Evolutionary conservation across 2,329 filamentous ascomycete species (phyloP).

Genomic region (Aspergillus sergii): DNA sequence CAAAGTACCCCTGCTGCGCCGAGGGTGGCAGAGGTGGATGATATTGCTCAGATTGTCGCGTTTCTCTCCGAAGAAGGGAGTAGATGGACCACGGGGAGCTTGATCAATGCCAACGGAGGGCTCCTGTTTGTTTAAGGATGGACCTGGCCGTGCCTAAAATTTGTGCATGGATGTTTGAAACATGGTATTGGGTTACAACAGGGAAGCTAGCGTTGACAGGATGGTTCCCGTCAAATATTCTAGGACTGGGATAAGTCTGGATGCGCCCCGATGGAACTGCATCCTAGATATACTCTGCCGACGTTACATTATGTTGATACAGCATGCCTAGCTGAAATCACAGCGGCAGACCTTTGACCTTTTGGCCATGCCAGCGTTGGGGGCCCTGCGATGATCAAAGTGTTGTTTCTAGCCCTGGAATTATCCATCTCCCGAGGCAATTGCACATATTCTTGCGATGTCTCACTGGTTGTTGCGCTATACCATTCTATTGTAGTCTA

Average conservation of each 20-base stretch:
- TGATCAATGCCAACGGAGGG: not conserved
- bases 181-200: too few relatives aligned
- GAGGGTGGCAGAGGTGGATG: not conserved
- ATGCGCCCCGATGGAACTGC: not conserved
- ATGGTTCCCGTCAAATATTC: not conserved
- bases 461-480: not conserved
- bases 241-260: not conserved
- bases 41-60: not conserved
- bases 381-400: too few relatives aligned
- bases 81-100: not conserved
- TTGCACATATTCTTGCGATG: too few relatives aligned
- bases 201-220: not conserved
- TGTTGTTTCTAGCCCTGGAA: too few relatives aligned
- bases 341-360: too few relatives aligned
- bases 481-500: not conserved
- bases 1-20: not conserved
- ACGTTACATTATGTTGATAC: not conserved
- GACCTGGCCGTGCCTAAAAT: not conserved
- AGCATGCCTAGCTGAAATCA: too few relatives aligned
- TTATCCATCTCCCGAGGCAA: too few relatives aligned
- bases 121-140: not conserved
- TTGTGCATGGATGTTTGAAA: not conserved
- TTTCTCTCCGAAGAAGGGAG: not conserved
- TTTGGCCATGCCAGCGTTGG: too few relatives aligned
- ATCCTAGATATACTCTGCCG: not conserved